Evolutionary conservation across 176 grass and related monocot genomes (phyloP).

Genomic region (Oropetium thomaeum): DNA sequence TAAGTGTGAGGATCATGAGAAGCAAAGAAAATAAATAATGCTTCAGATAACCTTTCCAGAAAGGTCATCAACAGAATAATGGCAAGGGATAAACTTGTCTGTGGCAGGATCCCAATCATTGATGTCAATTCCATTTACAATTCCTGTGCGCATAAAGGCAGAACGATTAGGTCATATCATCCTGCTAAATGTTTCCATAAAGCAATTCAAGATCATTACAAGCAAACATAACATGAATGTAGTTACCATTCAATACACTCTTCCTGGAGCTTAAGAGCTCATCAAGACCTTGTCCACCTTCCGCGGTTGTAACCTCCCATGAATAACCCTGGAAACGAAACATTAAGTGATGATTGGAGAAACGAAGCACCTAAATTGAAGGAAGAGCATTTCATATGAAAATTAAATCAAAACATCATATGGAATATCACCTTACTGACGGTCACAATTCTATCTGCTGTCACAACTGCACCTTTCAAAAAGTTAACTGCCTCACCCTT

Average conservation of each 20-base stretch:
- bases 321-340: conserved; percentile 75
- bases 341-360: conserved; percentile 7
- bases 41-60: conserved; percentile 66
- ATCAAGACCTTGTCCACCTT: conserved; percentile 92
- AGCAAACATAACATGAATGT: conserved; percentile 27
- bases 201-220: conserved; percentile 15
- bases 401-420: not conserved
- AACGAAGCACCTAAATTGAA: not conserved
- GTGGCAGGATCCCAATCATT: conserved; percentile 79
- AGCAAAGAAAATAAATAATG: not conserved
- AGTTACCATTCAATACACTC: conserved; percentile 77
- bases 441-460: conserved; percentile 85
- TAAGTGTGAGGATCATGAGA: conserved; percentile 6
- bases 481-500: conserved; percentile 93
- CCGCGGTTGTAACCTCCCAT: conserved; percentile 94
- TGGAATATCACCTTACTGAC: conserved; percentile 77
- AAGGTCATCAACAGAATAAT: conserved; percentile 84
- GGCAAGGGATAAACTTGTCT: conserved; percentile 65
- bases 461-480: conserved; percentile 94
- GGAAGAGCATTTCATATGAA: not conserved
- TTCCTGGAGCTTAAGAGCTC: conserved; percentile 78
- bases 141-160: conserved; percentile 47
- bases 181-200: conserved; percentile 5
- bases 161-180: conserved; percentile 17
- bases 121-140: conserved; percentile 93